phyloP scores from a whole-genome alignment of 1,284 basidiomycete genomes.

The Cronartium quercuum region DNA sequence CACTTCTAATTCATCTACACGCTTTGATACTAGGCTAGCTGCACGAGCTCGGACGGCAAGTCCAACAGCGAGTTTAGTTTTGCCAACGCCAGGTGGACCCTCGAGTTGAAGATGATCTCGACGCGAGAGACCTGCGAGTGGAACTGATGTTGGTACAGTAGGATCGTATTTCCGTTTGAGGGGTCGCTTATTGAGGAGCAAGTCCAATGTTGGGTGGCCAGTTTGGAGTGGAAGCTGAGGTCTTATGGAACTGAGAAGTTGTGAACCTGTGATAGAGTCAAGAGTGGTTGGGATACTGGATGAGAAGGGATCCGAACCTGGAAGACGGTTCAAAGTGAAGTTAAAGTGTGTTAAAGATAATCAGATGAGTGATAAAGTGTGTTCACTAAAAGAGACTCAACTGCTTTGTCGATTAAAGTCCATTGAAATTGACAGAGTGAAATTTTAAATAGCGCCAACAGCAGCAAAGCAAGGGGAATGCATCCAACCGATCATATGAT shows the following conservation, averaged over 20 bases:
- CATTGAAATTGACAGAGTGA: too few relatives aligned
- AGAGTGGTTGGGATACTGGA: neutral
- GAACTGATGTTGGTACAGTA: neutral
- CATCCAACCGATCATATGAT: too few relatives aligned
- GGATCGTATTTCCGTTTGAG: neutral
- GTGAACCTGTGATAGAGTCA: slow-evolving; percentile 10
- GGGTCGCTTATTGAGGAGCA: neutral
- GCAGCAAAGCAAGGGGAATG: too few relatives aligned
- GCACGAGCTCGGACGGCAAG: slow-evolving; percentile 10
- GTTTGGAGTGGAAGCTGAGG: slow-evolving; percentile 3
- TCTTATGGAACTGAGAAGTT: slow-evolving; percentile 9
- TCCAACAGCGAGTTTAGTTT: slow-evolving; percentile 19
- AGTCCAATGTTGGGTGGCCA: slow-evolving; percentile 1
- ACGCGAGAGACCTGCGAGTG: slow-evolving; percentile 1
- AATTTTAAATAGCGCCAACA: too few relatives aligned
- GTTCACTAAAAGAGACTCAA: too few relatives aligned
- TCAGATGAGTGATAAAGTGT: too few relatives aligned
- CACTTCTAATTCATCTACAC: slow-evolving; percentile 11
- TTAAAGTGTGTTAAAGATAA: too few relatives aligned
- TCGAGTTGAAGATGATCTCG: slow-evolving; percentile 20
- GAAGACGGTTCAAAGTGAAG: too few relatives aligned
- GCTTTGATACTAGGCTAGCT: neutral
- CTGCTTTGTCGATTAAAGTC: too few relatives aligned
- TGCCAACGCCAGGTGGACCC: slow-evolving; percentile 26
- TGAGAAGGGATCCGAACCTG: too few relatives aligned